A percentile compares a stretch with the other conserved stretches of the same genome.
Conservation (phyloP, 1,139 yeast species). For the Insectozyma bohioensis region DNA sequence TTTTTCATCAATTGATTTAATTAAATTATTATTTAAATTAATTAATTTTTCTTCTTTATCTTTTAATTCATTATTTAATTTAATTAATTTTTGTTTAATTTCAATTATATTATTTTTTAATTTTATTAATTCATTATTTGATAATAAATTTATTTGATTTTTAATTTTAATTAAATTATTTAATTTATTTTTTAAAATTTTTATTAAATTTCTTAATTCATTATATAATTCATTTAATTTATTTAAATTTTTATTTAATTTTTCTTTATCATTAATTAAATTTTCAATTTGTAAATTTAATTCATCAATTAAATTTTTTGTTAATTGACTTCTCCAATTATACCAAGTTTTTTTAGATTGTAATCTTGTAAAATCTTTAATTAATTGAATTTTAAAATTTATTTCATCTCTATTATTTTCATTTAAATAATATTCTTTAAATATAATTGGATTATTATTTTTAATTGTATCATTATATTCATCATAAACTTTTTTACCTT, state of each 20-base stretch:
- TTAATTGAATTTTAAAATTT: slow-evolving; percentile 41
- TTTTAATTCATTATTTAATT: slow-evolving; percentile 1
- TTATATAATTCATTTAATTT: slow-evolving; percentile 18
- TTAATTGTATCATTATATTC: slow-evolving; percentile 44
- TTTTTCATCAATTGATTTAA: neutral
- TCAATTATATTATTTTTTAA: neutral
- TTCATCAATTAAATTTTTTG: slow-evolving; percentile 36
- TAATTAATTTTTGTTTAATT: slow-evolving; percentile 1
- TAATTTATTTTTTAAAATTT: slow-evolving; percentile 23
- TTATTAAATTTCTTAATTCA: slow-evolving; percentile 15
- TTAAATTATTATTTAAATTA: neutral
- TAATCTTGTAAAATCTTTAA: slow-evolving; percentile 50
- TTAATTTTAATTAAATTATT: slow-evolving; percentile 8
- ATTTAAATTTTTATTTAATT: slow-evolving; percentile 22
- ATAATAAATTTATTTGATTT: neutral
- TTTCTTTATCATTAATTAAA: slow-evolving; percentile 26
- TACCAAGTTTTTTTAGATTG: slow-evolving; percentile 58
- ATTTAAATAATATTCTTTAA: slow-evolving; percentile 46
- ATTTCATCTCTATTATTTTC: slow-evolving; percentile 25
- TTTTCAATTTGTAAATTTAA: slow-evolving; percentile 28
- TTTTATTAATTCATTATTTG: slow-evolving; percentile 1
- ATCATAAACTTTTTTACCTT: slow-evolving; percentile 45
- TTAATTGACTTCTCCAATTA: slow-evolving; percentile 53
- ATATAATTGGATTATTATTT: slow-evolving; percentile 49
- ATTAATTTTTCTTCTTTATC: neutral